phyloP scores from a whole-genome alignment of 2,329 filamentous ascomycete species.

The Microdochium paspali region DNA sequence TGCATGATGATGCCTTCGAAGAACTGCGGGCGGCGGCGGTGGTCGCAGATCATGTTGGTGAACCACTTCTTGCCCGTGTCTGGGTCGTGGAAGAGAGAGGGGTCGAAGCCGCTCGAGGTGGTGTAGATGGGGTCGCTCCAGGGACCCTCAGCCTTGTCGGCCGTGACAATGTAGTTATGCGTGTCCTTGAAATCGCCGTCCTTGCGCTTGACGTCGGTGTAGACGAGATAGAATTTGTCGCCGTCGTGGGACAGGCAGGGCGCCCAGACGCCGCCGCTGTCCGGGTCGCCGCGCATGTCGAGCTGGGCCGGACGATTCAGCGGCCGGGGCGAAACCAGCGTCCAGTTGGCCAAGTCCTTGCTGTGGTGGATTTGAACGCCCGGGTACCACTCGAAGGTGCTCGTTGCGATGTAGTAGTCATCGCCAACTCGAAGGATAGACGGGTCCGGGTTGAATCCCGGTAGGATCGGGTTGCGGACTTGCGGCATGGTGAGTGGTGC shows the following conservation, averaged over 20 bases:
- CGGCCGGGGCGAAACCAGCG: conserved; percentile 30
- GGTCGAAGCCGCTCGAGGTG: conserved; percentile 55
- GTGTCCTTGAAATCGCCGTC: conserved; percentile 57
- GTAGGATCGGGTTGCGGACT: conserved; percentile 44
- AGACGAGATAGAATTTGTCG: conserved; percentile 52
- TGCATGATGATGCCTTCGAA: conserved; percentile 51
- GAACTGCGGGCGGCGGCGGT: conserved; percentile 33
- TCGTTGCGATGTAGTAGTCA: conserved; percentile 47
- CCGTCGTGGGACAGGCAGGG: conserved; percentile 55
- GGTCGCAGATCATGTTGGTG: conserved; percentile 47
- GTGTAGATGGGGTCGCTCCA: conserved; percentile 53
- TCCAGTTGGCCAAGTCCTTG: conserved; percentile 42
- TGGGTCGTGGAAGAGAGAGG: conserved; percentile 45
- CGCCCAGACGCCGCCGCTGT: conserved; percentile 55
- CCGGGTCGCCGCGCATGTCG: conserved; percentile 49
- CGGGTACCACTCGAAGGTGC: conserved; percentile 46
- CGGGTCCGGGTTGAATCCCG: conserved; percentile 47
- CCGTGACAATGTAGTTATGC: conserved; percentile 53
- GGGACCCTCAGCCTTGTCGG: conserved; percentile 42
- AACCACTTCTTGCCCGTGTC: conserved; percentile 47
- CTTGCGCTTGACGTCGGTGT: conserved; percentile 58
- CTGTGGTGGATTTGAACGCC: conserved; percentile 47
- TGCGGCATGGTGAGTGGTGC: conserved; percentile 27
- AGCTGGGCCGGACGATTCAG: conserved; percentile 39
- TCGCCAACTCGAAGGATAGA: conserved; percentile 40